These are phyloP conservation scores for Metarhizium rileyi DNA, from an alignment of 2,329 filamentous ascomycete species.

Conservation along the genomic window DNA sequence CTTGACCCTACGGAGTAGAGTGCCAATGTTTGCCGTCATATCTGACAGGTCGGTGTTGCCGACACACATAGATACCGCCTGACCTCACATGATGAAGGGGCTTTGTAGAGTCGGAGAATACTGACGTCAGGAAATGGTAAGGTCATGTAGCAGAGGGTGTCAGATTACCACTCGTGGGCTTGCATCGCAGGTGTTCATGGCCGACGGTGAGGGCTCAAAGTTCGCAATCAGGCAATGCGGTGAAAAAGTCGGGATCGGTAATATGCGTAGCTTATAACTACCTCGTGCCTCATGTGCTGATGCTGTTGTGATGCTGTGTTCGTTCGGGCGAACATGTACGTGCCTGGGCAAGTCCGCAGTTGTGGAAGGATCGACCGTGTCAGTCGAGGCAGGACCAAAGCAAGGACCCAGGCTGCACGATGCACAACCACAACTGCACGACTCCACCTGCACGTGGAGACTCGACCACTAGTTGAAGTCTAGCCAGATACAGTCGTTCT, in stretches of 20 bases:
- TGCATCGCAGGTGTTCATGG: background rate
- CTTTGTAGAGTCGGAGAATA: background rate
- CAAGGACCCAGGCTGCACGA: background rate
- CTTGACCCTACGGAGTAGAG: background rate
- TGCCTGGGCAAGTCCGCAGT: too few relatives aligned
- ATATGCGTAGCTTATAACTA: background rate
- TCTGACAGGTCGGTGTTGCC: background rate
- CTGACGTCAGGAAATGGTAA: background rate
- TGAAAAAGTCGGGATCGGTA: background rate
- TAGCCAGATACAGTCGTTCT: too few relatives aligned
- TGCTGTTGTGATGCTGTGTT: too few relatives aligned
- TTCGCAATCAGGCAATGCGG: too few relatives aligned
- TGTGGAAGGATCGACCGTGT: background rate
- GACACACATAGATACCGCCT: background rate
- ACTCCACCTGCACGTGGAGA: too few relatives aligned
- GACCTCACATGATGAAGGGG: background rate
- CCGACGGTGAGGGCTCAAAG: background rate
- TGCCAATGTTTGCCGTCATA: background rate
- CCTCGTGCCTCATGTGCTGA: too few relatives aligned
- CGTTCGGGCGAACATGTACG: background rate
- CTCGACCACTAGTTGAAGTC: too few relatives aligned
- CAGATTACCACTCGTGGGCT: background rate
- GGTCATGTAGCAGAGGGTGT: background rate
- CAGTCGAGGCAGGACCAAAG: background rate
- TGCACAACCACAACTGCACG: background rate